Conservation (phyloP, 129 eudicot species). For the Flaveria linearis region DNA sequence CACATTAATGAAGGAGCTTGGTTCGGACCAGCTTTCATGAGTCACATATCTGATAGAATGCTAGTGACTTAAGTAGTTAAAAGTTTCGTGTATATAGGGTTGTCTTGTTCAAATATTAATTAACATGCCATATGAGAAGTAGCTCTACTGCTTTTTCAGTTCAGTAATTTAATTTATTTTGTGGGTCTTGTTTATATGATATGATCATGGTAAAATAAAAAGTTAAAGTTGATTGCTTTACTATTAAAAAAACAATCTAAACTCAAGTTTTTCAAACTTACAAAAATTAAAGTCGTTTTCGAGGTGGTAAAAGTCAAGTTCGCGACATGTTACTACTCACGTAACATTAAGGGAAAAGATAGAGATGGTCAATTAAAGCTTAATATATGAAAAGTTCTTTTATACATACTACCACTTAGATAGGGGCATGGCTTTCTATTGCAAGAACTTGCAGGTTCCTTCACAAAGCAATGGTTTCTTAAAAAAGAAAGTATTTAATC, state of each 20-base stretch:
- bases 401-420: too few relatives aligned
- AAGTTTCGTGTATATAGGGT: conserved; percentile 6
- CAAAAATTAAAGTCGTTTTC: conserved; percentile 5
- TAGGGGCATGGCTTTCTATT: conserved; percentile 4
- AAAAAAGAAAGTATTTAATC: conserved; percentile 38
- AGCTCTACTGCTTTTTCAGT: not conserved
- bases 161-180: too few relatives aligned
- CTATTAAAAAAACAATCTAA: too few relatives aligned
- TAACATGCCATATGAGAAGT: not conserved
- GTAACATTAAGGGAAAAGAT: not conserved
- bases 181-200: too few relatives aligned
- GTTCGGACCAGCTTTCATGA: conserved; percentile 9
- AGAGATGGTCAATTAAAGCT: not conserved
- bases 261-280: too few relatives aligned
- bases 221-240: too few relatives aligned
- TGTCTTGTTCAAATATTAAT: not conserved
- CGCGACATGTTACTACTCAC: conserved; percentile 10
- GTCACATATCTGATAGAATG: too few relatives aligned
- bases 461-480: conserved; percentile 30
- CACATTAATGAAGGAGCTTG: conserved; percentile 42
- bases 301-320: conserved; percentile 12
- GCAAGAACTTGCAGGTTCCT: conserved; percentile 47
- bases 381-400: conserved; percentile 30
- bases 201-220: too few relatives aligned
- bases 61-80: conserved; percentile 15